Conservation (phyloP, 1,139 yeast species). For the Saccharomyces hybrid region DNA sequence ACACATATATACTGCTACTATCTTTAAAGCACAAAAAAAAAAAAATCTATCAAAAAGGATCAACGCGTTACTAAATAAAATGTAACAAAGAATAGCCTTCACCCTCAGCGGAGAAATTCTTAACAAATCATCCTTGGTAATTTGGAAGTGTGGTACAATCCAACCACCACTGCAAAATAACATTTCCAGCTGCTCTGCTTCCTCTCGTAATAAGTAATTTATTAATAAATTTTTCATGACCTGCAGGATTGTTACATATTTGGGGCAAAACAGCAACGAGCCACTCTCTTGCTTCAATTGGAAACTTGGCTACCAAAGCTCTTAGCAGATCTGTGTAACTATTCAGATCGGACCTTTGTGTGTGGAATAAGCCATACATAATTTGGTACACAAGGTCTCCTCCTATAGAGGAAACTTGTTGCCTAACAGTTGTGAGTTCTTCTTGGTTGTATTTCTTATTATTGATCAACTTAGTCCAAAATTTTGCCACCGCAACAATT, state of each 20-base stretch:
- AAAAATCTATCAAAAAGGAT: not conserved
- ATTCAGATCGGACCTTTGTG: slow-evolving; percentile 30
- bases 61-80: not conserved
- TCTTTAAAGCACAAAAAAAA: not conserved
- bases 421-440: slow-evolving; percentile 38
- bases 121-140: slow-evolving; percentile 1
- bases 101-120: not conserved
- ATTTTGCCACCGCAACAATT: slow-evolving; percentile 50
- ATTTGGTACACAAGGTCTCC: slow-evolving; percentile 23
- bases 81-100: not conserved
- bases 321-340: slow-evolving; percentile 29
- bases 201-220: slow-evolving; percentile 29
- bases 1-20: not conserved
- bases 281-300: slow-evolving; percentile 28
- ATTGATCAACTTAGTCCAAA: slow-evolving; percentile 54
- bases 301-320: slow-evolving; percentile 28
- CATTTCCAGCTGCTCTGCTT: slow-evolving; percentile 29
- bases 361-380: slow-evolving; percentile 26
- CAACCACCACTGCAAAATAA: slow-evolving; percentile 31
- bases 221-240: slow-evolving; percentile 25
- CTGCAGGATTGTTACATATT: slow-evolving; percentile 18
- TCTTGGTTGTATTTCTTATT: slow-evolving; percentile 45
- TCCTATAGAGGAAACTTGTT: slow-evolving; percentile 21
- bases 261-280: slow-evolving; percentile 19
- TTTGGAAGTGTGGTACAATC: slow-evolving; percentile 28